Conservation (phyloP, 2,329 filamentous ascomycete genomes). For the Fusarium proliferatum region DNA sequence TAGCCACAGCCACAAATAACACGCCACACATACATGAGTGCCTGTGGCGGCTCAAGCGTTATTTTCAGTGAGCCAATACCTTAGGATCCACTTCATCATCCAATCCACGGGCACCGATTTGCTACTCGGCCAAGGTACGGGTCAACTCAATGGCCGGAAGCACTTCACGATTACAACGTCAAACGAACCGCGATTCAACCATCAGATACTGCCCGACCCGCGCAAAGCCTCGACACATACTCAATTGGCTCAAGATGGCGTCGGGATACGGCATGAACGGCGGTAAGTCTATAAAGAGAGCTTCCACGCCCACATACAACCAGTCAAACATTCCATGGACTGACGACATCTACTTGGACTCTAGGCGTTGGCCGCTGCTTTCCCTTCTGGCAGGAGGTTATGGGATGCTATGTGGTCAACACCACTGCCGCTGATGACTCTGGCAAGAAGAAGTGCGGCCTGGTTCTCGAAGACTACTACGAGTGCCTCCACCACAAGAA, state of each 20-base stretch:
- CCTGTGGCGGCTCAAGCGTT: slow-evolving; percentile 5
- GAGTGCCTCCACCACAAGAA: slow-evolving; percentile 99
- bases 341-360: slow-evolving; percentile 38
- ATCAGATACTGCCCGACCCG: slow-evolving; percentile 36
- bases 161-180: slow-evolving; percentile 40
- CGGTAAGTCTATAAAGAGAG: slow-evolving; percentile 64
- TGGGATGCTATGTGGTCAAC: slow-evolving; percentile 98
- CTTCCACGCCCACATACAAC: not conserved
- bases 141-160: slow-evolving; percentile 40
- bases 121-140: slow-evolving; percentile 44
- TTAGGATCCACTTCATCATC: slow-evolving; percentile 11
- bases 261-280: slow-evolving; percentile 86
- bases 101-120: slow-evolving; percentile 42
- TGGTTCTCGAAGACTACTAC: slow-evolving; percentile 94
- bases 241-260: slow-evolving; percentile 68
- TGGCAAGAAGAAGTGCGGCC: slow-evolving; percentile 88
- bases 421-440: slow-evolving; percentile 80
- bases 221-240: slow-evolving; percentile 42
- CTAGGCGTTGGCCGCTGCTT: slow-evolving; percentile 83
- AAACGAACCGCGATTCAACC: slow-evolving; percentile 40
- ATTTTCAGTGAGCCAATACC: slow-evolving; percentile 10
- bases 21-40: not conserved
- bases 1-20: slow-evolving; percentile 21
- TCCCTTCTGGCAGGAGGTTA: slow-evolving; percentile 99
- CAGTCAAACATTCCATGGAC: slow-evolving; percentile 12